Base-by-base conservation (phyloP, 106 monocot species). In the Iris macrosiphon region DNA sequence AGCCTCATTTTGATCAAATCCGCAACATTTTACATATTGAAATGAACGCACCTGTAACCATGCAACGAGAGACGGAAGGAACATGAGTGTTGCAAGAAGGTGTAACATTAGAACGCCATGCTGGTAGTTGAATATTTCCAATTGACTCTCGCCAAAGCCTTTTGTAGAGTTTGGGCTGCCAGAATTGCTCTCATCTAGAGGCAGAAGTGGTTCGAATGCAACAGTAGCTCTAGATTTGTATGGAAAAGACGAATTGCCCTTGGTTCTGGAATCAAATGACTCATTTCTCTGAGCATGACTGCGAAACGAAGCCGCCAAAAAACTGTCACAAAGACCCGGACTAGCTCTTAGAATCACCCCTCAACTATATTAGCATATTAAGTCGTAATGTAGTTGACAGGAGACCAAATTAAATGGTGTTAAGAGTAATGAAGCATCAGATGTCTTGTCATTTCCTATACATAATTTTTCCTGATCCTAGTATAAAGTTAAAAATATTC, bases 21-120 rank as follows among this genome's bases (percentile, higher is more conserved):
- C n/a, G n/a, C n/a, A n/a, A n/a, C n/a, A n/a, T n/a, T n/a, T n/a
- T n/a, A n/a, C n/a, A n/a, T n/a, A n/a, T n/a, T n/a, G n/a, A n/a
- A n/a, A n/a, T n/a, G n/a, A n/a, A 51, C 60, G 38, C 64, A 96
- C 95, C 95, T 96, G 95, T 46, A 96, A 69, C 85, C 95, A 89
- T 31, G 95, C 89, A 32, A 72, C 73, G 11, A 89, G 71, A 28
- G 95, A 96, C 40, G 95, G 95, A 5, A 72, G 53, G 62, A 96
- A 89, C 89, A 96, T 79, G 35, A 86, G 74, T 10, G 77, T 62
- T 0, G 76, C 79, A 47, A 86, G 67, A 70, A 96, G 72, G 74
- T 96, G 95, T 79, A 96, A 75, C 34, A 86, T 79, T 59, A 90
- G 53, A n/a, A 96, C 25, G 33, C 85, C 73, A 77, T 89, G 95